A percentile compares a stretch with the other conserved stretches of the same genome.
phyloP scores from a whole-genome alignment of 495 filamentous ascomycete species.

The Xanthoparmelia taractica region DNA sequence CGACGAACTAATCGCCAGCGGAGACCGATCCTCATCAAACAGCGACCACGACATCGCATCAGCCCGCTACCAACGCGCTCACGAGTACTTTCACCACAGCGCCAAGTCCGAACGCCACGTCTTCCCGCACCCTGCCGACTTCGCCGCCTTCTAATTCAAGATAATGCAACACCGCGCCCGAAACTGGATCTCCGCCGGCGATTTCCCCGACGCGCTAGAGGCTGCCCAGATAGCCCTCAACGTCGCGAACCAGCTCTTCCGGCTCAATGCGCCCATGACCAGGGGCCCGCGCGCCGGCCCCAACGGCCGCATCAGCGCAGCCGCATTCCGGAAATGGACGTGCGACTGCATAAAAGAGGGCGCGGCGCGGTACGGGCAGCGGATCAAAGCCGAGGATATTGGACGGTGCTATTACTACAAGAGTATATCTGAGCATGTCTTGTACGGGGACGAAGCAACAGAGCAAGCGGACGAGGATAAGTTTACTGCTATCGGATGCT shows the following conservation, averaged over 20 bases:
- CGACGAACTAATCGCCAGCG: conserved; percentile 7
- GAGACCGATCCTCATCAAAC: not conserved
- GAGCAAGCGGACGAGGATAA: conserved; percentile 15
- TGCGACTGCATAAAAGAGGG: conserved; percentile 10
- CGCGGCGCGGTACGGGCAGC: conserved; percentile 9
- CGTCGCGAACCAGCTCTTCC: conserved; percentile 7
- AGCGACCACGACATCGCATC: not conserved
- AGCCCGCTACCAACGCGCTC: conserved; percentile 5
- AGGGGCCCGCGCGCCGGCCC: not conserved
- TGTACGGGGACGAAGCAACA: conserved; percentile 5
- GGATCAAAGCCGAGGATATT: conserved; percentile 13
- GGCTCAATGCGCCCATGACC: not conserved
- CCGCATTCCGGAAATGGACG: conserved; percentile 3
- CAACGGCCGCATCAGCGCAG: not conserved
- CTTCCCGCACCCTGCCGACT: conserved; percentile 7
- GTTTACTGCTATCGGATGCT: conserved; percentile 13
- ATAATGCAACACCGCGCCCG: conserved; percentile 10
- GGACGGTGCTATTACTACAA: conserved; percentile 15
- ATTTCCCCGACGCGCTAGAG: conserved; percentile 5
- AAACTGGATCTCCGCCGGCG: conserved; percentile 1
- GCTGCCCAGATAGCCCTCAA: conserved; percentile 3
- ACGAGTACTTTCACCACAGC: conserved; percentile 12
- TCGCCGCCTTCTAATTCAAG: conserved; percentile 4
- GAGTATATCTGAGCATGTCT: conserved; percentile 4
- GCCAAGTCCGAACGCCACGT: not conserved